Conservation (phyloP, 495 filamentous ascomycete species). For the Delitschia confertaspora region DNA sequence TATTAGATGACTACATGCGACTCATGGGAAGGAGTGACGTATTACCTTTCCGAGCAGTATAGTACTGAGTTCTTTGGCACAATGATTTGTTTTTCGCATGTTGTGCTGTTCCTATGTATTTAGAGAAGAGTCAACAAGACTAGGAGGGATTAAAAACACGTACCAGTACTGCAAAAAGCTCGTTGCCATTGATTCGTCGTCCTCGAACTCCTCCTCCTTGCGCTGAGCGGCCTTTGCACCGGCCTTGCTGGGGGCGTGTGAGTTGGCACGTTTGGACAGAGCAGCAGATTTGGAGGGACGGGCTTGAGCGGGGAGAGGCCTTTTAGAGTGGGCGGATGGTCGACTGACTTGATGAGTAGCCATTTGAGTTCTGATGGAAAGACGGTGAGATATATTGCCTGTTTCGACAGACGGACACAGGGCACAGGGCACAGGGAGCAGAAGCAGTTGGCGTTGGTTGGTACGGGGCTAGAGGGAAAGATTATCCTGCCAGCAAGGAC, state of each 20-base stretch:
- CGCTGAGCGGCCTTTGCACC: constrained; percentile 8
- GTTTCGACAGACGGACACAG: not conserved
- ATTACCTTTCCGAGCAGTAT: constrained; percentile 40
- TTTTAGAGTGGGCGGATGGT: constrained; percentile 24
- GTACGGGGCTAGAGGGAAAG: constrained; percentile 13
- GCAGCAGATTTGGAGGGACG: constrained; percentile 23
- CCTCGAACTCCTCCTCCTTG: constrained; percentile 29
- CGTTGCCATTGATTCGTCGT: constrained; percentile 50
- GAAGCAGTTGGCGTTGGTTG: constrained; percentile 14
- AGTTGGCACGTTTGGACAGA: constrained; percentile 19
- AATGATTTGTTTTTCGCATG: constrained; percentile 60
- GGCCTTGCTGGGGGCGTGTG: constrained; percentile 17
- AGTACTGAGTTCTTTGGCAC: constrained; percentile 52
- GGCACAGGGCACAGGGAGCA: constrained; percentile 22
- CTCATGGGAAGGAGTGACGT: not conserved
- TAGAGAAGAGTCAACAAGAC: too few species aligned
- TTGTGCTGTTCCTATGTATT: constrained; percentile 47
- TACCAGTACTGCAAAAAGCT: constrained; percentile 63
- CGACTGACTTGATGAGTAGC: constrained; percentile 19
- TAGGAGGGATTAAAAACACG: too few species aligned
- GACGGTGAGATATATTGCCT: constrained; percentile 27
- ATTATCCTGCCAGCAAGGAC: constrained; percentile 19
- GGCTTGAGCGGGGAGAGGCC: constrained; percentile 21
- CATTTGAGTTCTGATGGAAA: constrained; percentile 24
- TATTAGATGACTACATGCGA: constrained; percentile 9